Evolutionary conservation across 331 rosid species (phyloP).

Genomic region (Rosa hybrid): DNA sequence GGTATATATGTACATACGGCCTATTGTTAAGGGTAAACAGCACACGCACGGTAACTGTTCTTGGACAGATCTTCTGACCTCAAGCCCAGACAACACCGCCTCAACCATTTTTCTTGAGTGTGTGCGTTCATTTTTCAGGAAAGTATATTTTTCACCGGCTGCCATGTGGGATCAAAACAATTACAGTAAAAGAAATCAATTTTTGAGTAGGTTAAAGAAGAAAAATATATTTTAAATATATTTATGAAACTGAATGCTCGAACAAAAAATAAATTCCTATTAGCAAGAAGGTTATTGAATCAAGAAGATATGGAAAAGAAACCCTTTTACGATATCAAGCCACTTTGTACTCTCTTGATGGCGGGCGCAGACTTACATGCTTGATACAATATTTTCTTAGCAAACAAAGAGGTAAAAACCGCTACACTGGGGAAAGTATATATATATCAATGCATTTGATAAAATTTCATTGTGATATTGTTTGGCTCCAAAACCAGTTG

Average conservation of each 20-base stretch:
- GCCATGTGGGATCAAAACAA: slow-evolving; percentile 14
- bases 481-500: too few relatives aligned
- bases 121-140: slow-evolving; percentile 33
- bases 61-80: too few relatives aligned
- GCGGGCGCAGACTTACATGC: neutral
- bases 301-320: too few relatives aligned
- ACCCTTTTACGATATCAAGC: too few relatives aligned
- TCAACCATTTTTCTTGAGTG: slow-evolving; percentile 33
- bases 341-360: neutral
- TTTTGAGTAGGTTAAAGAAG: slow-evolving; percentile 4
- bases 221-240: neutral
- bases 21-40: too few relatives aligned
- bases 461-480: too few relatives aligned
- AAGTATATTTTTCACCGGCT: slow-evolving; percentile 37
- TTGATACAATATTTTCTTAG: neutral
- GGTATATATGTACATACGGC: too few relatives aligned
- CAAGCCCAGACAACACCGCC: slow-evolving; percentile 25
- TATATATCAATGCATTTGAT: too few relatives aligned
- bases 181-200: neutral
- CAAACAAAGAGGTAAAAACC: neutral
- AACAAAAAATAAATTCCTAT: neutral
- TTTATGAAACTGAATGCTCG: neutral
- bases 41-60: too few relatives aligned
- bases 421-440: neutral
- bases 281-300: neutral